A percentile compares a stretch with the other conserved stretches of the same genome.
These are phyloP conservation scores for Penicillium cinerascens DNA, from an alignment of 495 filamentous ascomycete species.

Conservation along the genomic window DNA sequence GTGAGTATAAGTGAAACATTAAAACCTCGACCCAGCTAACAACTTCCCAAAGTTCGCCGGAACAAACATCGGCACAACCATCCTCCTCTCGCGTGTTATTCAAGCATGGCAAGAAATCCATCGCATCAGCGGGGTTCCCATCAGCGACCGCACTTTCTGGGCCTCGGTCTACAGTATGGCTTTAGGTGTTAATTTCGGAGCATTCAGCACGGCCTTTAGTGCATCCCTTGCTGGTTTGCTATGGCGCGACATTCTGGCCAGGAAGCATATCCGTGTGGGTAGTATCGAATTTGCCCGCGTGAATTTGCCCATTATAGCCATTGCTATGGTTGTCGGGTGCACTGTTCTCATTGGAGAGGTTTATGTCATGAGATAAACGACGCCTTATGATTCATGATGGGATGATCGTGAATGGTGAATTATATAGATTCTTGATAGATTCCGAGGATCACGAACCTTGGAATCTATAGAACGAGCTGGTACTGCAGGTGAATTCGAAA, in stretches of 20 bases:
- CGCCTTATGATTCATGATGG: conserved; percentile 17
- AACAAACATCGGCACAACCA: conserved; percentile 68
- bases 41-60: conserved; percentile 53
- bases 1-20: conserved; percentile 40
- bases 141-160: conserved; percentile 60
- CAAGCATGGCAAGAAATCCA: conserved; percentile 61
- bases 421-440: no score
- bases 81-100: conserved; percentile 62
- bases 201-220: conserved; percentile 64
- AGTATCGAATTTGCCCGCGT: conserved; percentile 58
- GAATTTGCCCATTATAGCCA: conserved; percentile 65
- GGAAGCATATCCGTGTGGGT: conserved; percentile 59
- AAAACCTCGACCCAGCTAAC: not conserved
- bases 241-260: conserved; percentile 61
- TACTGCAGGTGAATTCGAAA: no score
- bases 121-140: conserved; percentile 31
- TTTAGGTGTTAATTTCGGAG: conserved; percentile 64
- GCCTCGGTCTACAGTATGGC: conserved; percentile 66
- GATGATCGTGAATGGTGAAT: no score
- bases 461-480: no score
- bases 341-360: conserved; percentile 56
- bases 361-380: conserved; percentile 43
- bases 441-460: no score
- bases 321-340: conserved; percentile 60
- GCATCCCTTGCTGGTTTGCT: conserved; percentile 63